These are phyloP conservation scores for Trametes sp. DNA, from an alignment of 1,284 basidiomycete species.

Conservation along the genomic window DNA sequence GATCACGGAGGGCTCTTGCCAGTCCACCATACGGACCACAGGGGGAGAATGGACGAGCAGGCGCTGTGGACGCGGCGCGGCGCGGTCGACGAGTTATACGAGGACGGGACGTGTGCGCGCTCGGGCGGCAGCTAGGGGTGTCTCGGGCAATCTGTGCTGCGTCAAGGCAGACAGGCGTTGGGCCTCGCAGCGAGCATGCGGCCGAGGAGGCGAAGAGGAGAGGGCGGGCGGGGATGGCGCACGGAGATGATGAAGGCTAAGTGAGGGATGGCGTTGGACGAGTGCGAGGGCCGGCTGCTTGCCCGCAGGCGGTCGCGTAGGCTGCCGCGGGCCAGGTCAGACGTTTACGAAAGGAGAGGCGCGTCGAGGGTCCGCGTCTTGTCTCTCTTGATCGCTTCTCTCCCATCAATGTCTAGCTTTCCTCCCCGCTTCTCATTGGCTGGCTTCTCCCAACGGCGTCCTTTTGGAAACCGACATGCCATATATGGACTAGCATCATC, in stretches of 20 bases:
- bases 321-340: neutral
- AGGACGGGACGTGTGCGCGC: conserved; percentile 1
- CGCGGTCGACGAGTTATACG: neutral
- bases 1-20: conserved; percentile 29
- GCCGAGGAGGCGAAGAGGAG: conserved; percentile 14
- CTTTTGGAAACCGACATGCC: neutral
- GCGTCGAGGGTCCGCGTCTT: neutral
- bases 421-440: conserved; percentile 4
- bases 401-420: conserved; percentile 7
- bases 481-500: neutral
- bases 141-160: conserved; percentile 10
- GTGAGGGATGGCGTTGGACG: neutral
- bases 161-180: conserved; percentile 19
- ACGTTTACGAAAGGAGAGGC: neutral
- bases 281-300: neutral
- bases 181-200: conserved; percentile 8
- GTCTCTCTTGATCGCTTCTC: neutral
- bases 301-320: conserved; percentile 2
- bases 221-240: neutral
- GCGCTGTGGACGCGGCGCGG: too few relatives aligned
- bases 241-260: neutral
- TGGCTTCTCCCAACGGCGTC: neutral
- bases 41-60: neutral
- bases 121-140: neutral
- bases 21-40: conserved; percentile 17